A percentile compares a stretch with the other conserved stretches of the same genome.
phyloP scores from a whole-genome alignment of 1,284 basidiomycete genomes.

The Amylostereum areolatum region DNA sequence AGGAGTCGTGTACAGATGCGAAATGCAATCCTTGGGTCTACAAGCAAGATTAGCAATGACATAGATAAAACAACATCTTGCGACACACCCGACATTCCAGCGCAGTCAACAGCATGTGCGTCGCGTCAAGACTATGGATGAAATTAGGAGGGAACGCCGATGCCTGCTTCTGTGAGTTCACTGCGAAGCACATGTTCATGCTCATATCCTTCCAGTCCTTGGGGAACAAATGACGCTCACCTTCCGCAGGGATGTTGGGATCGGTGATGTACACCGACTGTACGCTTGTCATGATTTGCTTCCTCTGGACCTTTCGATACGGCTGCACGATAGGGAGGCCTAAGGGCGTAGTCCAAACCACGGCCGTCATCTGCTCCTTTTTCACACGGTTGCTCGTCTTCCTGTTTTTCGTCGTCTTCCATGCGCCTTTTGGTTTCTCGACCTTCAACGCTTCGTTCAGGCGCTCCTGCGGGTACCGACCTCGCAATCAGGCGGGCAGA shows the following conservation, averaged over 20 bases:
- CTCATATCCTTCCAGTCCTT: too few species aligned
- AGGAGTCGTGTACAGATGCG: slow-evolving; percentile 97
- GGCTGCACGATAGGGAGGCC: slow-evolving; percentile 96
- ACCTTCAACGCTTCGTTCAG: slow-evolving; percentile 45
- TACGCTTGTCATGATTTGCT: slow-evolving; percentile 80
- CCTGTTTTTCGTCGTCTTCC: slow-evolving; percentile 10
- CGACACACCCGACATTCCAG: slow-evolving; percentile 73
- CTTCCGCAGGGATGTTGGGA: slow-evolving; percentile 72
- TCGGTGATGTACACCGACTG: slow-evolving; percentile 95
- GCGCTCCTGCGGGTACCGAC: slow-evolving; percentile 77
- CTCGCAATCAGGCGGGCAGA: slow-evolving; percentile 85
- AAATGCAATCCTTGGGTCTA: slow-evolving; percentile 75
- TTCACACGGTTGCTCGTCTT: slow-evolving; percentile 35
- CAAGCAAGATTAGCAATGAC: slow-evolving; percentile 6
- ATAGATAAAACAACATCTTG: not conserved
- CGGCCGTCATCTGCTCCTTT: slow-evolving; percentile 92
- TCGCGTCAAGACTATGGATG: slow-evolving; percentile 96
- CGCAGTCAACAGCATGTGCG: slow-evolving; percentile 99
- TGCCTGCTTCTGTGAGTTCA: slow-evolving; percentile 85
- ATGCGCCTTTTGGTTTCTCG: slow-evolving; percentile 14
- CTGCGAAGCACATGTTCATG: slow-evolving; percentile 27
- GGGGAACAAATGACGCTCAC: slow-evolving; percentile 24
- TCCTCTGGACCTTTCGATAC: slow-evolving; percentile 81
- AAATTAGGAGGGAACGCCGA: slow-evolving; percentile 99
- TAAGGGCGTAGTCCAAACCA: slow-evolving; percentile 95